These are phyloP conservation scores for Forsythia suspensa DNA, from an alignment of 257 asterid species.

Conservation along the genomic window DNA sequence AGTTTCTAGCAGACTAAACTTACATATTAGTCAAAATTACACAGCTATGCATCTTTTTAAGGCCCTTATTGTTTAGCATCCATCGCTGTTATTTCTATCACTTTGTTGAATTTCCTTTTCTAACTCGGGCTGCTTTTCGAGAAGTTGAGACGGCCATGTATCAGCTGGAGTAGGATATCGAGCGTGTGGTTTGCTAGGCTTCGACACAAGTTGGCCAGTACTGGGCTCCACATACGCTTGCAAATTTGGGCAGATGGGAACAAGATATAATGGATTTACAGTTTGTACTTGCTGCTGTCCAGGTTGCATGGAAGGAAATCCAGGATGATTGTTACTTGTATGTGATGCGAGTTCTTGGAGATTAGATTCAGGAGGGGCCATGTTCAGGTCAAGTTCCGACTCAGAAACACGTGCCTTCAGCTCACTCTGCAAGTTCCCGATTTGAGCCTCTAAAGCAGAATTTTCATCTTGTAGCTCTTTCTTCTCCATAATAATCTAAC, in stretches of 20 bases:
- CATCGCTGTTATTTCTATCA: not conserved
- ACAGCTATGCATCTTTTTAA: not conserved
- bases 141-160: slow-evolving; percentile 54
- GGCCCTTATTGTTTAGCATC: not conserved
- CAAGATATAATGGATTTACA: slow-evolving; percentile 33
- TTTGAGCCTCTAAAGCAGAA: slow-evolving; percentile 41
- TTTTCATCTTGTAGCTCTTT: slow-evolving; percentile 58
- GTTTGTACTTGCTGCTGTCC: slow-evolving; percentile 35
- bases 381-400: slow-evolving; percentile 45
- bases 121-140: slow-evolving; percentile 36
- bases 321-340: not conserved
- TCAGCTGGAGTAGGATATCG: slow-evolving; percentile 60
- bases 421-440: slow-evolving; percentile 40
- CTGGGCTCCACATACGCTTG: slow-evolving; percentile 24
- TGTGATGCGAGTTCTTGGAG: slow-evolving; percentile 19
- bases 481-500: slow-evolving; percentile 52
- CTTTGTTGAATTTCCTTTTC: slow-evolving; percentile 17
- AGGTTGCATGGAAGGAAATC: slow-evolving; percentile 26
- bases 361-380: slow-evolving; percentile 37
- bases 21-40: not conserved
- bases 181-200: slow-evolving; percentile 58
- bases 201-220: slow-evolving; percentile 13
- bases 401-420: slow-evolving; percentile 31
- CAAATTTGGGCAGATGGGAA: slow-evolving; percentile 33
- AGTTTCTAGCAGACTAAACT: not conserved